Percentiles rank a stretch among this genome's conserved stretches.
Evolutionary conservation across 2,329 filamentous ascomycete species (phyloP).

Genomic region (Canariomyces notabilis): DNA sequence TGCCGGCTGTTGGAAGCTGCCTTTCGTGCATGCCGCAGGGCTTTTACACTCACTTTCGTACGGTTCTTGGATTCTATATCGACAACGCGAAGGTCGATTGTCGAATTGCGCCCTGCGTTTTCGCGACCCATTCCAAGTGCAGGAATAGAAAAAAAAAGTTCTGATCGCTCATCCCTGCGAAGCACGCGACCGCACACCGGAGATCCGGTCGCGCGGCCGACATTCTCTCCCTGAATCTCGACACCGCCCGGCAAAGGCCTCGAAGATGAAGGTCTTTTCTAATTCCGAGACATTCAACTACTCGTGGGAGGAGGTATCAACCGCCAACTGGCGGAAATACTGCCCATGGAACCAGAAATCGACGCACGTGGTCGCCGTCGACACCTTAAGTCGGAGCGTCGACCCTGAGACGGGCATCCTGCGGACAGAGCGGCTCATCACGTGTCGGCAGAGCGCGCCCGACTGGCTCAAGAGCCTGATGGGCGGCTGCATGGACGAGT

Average conservation of each 20-base stretch:
- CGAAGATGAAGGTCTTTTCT: slow-evolving; percentile 88
- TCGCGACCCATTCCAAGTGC: neutral
- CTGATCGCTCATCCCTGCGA: neutral
- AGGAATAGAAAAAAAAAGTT: neutral
- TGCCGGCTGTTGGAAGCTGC: slow-evolving; percentile 1
- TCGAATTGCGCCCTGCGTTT: slow-evolving; percentile 9
- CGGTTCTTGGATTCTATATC: slow-evolving; percentile 2
- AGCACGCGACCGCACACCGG: slow-evolving; percentile 15
- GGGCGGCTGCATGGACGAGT: slow-evolving; percentile 67
- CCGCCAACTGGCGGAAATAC: slow-evolving; percentile 98
- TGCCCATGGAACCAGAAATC: slow-evolving; percentile 98
- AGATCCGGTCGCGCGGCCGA: slow-evolving; percentile 9
- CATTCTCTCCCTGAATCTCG: neutral
- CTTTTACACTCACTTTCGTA: slow-evolving; percentile 3
- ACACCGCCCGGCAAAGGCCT: neutral
- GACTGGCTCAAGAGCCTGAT: slow-evolving; percentile 78
- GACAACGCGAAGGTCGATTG: slow-evolving; percentile 23
- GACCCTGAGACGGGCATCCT: slow-evolving; percentile 55
- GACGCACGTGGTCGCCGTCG: slow-evolving; percentile 93
- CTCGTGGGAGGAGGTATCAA: slow-evolving; percentile 97
- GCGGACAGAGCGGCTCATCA: slow-evolving; percentile 58
- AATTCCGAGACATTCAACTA: slow-evolving; percentile 89
- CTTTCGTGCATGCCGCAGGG: slow-evolving; percentile 16
- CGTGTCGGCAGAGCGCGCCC: slow-evolving; percentile 59
- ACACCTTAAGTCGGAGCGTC: slow-evolving; percentile 72